Evolutionary conservation across 1,284 basidiomycete species (phyloP), one percentile per base, ranked within the genome.

Genomic region (Tilletia walkeri): DNA sequence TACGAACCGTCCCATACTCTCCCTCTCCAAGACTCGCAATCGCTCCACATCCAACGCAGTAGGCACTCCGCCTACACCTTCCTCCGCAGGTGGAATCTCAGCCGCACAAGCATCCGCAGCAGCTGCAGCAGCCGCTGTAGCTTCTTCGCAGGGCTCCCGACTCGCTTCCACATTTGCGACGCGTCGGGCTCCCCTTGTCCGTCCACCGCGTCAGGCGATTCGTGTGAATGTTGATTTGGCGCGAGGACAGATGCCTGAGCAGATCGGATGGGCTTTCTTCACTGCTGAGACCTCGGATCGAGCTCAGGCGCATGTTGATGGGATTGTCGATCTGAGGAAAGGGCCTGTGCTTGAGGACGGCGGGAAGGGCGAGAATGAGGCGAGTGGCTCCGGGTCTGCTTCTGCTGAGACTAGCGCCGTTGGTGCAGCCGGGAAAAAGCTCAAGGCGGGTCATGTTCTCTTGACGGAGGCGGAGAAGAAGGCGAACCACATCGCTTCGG

Each of bases 401-500:
- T 53, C 49, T 20, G 70, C 50, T 14, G 70, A 69, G 2, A 76
- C 75, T 48, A 67, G 18, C 50, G 24, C 24, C 9, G 50, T 7
- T 30, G 38, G 20, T 34, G 54, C 16, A 9, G 39, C 36, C 4
- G 66, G 66, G 14, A 66, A 38, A 30, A 67, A 66, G 45, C 74
- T 73, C 61, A 76, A 75, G 50, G 74, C 74, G 49, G 66, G 90
- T 85, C 80, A 84, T 76, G 70, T 75, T 0, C 85, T 92, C 9
- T 87, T 94, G 30, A 91, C 91, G 9, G 90, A 89, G 9, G 92
- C 91, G 0, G 92, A 94, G 82, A 94, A 94, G 84, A 89, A 93
- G 38, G 88, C 93, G n/a, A 94, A 94, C 83, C 92, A 94, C 85
- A 94, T 94, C 86, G 90, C 93, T 86, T 92, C 91, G 12, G 92